Evolutionary conservation across 129 eudicot genomes (phyloP), one percentile per base, ranked within the genome.

Genomic region (Silybum marianum): DNA sequence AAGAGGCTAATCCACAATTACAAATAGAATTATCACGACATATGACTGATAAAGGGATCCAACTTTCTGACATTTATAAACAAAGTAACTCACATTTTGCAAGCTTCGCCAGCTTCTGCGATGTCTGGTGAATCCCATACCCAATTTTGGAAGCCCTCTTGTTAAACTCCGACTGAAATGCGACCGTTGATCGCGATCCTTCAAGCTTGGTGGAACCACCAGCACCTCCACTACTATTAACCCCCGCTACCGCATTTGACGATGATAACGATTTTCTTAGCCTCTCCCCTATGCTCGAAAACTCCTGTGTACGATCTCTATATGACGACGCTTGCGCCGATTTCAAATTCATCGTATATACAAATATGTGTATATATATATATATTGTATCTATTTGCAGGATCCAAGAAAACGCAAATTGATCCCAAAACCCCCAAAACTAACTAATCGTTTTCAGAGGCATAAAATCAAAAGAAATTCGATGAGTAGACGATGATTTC

Each of bases 51-150:
- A 26, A 26, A 46, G 5, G 3, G 44, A n/a, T 18, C 46, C 40
- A 66, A 8, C 14, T 7, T 67, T 78, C 30, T 39, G 2, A 39
- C 18, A 7, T 40, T 4, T 48, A 18, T 25, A 67, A 1, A 28
- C 26, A 70, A 6, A 46, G 38, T 4, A 25, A 89, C 97, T 88
- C 85, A 93, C 98, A 87, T 86, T 90, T 88, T 0, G 98, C 98
- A 5, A 93, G 90, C 83, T 90, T 93, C 4, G 94, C 85, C 22
- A 93, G 97, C 88, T 93, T 91, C 90, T 93, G 94, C 80, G 97
- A 93, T 1, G 97, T 91, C 81, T 93, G 98, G 19, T 93, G 98
- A 40, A 93, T 93, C 14, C 97, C 98, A 48, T 83, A 88, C 82
- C 95, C 98, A 38, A 93, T 93, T 73, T 90, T 91, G 0, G 97